These are phyloP conservation scores for Dunaliella primolecta DNA, from an alignment of 139 green algal species.

Conservation along the genomic window DNA sequence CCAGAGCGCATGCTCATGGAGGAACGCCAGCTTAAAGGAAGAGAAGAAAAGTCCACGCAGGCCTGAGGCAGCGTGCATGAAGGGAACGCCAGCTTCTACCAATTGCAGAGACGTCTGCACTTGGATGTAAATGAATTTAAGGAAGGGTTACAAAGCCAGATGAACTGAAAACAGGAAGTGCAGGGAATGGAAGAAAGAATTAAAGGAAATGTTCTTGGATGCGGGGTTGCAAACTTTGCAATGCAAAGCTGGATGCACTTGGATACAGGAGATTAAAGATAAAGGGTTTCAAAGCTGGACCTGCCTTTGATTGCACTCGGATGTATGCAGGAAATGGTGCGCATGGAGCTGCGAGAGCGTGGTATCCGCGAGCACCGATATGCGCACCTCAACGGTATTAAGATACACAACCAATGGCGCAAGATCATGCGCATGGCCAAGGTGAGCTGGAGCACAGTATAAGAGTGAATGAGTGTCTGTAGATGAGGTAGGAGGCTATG, in stretches of 20 bases:
- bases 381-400: slow-evolving; percentile 70
- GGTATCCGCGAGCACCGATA: slow-evolving; percentile 67
- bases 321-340: slow-evolving; percentile 37
- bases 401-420: slow-evolving; percentile 87
- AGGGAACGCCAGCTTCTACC: too few relatives aligned
- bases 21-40: too few relatives aligned
- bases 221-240: not conserved
- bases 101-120: too few relatives aligned
- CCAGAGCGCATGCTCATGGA: too few relatives aligned
- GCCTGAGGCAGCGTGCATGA: too few relatives aligned
- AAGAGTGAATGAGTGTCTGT: too few relatives aligned
- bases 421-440: slow-evolving; percentile 86
- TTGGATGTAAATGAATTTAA: too few relatives aligned
- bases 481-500: too few relatives aligned
- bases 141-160: too few relatives aligned
- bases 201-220: not conserved
- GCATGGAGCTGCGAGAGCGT: slow-evolving; percentile 41
- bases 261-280: too few relatives aligned
- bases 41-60: too few relatives aligned
- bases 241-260: not conserved
- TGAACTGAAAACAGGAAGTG: not conserved
- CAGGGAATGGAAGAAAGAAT: not conserved
- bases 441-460: slow-evolving; percentile 33
- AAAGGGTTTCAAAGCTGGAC: too few relatives aligned
- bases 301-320: not conserved